Evolutionary conservation across 1,139 yeast genomes (phyloP).

Genomic region (Lodderomyces beijingensis): DNA sequence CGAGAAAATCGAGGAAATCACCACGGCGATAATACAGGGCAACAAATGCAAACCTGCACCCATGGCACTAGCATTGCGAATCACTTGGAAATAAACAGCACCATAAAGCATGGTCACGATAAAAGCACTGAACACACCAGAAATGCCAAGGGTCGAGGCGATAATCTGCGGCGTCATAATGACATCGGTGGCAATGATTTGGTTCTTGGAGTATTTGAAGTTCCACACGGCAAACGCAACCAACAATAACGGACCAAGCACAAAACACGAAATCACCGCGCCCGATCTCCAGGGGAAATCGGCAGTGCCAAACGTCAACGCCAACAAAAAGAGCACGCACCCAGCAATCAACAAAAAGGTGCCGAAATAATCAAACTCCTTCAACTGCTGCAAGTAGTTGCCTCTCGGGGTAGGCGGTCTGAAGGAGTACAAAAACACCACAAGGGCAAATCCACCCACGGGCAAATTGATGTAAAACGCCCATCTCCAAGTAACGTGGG

Average conservation of each 20-base stretch:
- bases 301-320: conserved; percentile 40
- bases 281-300: conserved; percentile 49
- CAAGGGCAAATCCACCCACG: conserved; percentile 31
- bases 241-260: conserved; percentile 35
- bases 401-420: conserved; percentile 30
- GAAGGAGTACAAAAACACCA: conserved; percentile 23
- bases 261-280: conserved; percentile 42
- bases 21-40: conserved; percentile 34
- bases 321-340: conserved; percentile 39
- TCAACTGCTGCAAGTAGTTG: conserved; percentile 25
- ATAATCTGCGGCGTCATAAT: conserved; percentile 20
- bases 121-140: conserved; percentile 22
- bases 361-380: conserved; percentile 48
- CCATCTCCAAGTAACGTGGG: conserved; percentile 62
- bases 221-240: conserved; percentile 25
- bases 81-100: conserved; percentile 37
- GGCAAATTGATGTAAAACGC: conserved; percentile 58
- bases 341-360: conserved; percentile 43
- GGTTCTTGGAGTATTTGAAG: conserved; percentile 21
- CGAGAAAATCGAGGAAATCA: conserved; percentile 23
- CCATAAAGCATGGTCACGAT: conserved; percentile 24
- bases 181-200: conserved; percentile 26
- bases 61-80: conserved; percentile 29
- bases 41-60: conserved; percentile 37
- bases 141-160: conserved; percentile 20